Base-by-base conservation (phyloP, 2,329 filamentous ascomycete genomes). In the Penicillium sp. region DNA sequence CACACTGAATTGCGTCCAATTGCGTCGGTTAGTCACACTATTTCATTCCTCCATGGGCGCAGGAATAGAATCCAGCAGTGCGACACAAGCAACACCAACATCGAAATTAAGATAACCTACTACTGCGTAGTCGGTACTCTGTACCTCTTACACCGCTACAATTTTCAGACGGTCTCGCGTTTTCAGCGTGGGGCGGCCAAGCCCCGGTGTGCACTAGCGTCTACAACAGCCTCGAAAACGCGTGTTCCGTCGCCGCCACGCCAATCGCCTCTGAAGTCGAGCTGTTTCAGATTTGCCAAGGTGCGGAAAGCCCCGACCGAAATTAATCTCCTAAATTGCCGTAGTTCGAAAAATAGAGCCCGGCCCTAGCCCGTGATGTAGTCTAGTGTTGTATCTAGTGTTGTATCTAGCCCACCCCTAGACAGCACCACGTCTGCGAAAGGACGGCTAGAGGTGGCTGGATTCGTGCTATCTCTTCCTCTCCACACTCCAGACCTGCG, bases 201-300 rank as follows among this genome's bases (percentile, higher is more conserved):
- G 58, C 35, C 42, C 46, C 46, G 57, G 53, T 31, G 52, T 27
- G 27, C 42, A 53, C 57, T 62, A 62, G 60, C 50, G 55, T 22
- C 44, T 44, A 40, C 33, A 38, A 27, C 43, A 43, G 56, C 51
- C 52, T 63, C 55, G 50, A 57, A 54, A 62, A 62, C 60, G 60
- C 59, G 60, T 62, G 60, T 63, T 56, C 58, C 31, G 25, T 27
- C 39, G 39, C 13, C 39, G 20, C 39, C 13, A 41, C 24, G 20
- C 38, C 24, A 24, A 20, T 35, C 22, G 28, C 22, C 41, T 30
- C 18, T 35, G 48, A 50, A 49, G 44, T 39, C 52, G 44, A 53
- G 45, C 24, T 52, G 58, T 61, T 61, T 61, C 58, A 61, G 56
- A 56, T 54, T 52, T 44, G 49, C 41, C 54, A 60, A 56, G 38